Evolutionary conservation across 2,329 filamentous ascomycete genomes (phyloP).

Genomic region (Sclerotiophoma versabilis): DNA sequence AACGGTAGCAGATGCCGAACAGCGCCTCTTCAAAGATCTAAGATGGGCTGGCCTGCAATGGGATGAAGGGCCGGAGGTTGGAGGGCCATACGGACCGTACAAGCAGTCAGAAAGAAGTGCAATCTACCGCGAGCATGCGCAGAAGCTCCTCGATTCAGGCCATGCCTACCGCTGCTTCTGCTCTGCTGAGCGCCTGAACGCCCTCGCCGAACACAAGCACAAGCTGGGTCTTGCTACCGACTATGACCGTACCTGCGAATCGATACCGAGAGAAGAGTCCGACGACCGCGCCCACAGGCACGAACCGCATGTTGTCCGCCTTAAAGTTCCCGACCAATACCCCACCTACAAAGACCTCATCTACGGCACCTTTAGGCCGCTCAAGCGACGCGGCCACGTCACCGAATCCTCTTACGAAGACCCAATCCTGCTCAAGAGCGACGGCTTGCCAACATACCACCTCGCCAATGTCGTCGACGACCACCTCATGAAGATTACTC

Average conservation of each 20-base stretch:
- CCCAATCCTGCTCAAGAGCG: constrained; percentile 87
- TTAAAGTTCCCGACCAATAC: constrained; percentile 69
- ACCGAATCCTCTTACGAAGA: constrained; percentile 70
- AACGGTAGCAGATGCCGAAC: constrained; percentile 79
- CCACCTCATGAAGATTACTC: constrained; percentile 92
- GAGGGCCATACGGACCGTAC: constrained; percentile 84
- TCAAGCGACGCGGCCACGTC: constrained; percentile 48
- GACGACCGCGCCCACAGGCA: constrained; percentile 72
- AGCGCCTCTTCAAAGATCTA: constrained; percentile 78
- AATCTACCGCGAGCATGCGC: constrained; percentile 75
- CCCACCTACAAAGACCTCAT: constrained; percentile 78
- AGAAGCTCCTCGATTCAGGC: constrained; percentile 71
- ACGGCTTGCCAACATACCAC: constrained; percentile 94
- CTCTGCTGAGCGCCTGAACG: constrained; percentile 71
- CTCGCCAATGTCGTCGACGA: constrained; percentile 98
- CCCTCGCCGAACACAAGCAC: constrained; percentile 69
- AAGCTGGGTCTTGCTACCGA: constrained; percentile 64
- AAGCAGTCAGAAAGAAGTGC: constrained; percentile 82
- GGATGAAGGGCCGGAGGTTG: constrained; percentile 90
- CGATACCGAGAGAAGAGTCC: constrained; percentile 71
- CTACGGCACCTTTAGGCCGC: constrained; percentile 64
- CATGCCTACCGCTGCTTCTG: constrained; percentile 96
- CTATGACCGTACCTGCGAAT: constrained; percentile 77
- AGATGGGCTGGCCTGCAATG: constrained; percentile 88
- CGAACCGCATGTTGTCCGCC: constrained; percentile 78